Evolutionary conservation across 2,329 filamentous ascomycete genomes (phyloP).

Genomic region (Pseudonectria foliicola): DNA sequence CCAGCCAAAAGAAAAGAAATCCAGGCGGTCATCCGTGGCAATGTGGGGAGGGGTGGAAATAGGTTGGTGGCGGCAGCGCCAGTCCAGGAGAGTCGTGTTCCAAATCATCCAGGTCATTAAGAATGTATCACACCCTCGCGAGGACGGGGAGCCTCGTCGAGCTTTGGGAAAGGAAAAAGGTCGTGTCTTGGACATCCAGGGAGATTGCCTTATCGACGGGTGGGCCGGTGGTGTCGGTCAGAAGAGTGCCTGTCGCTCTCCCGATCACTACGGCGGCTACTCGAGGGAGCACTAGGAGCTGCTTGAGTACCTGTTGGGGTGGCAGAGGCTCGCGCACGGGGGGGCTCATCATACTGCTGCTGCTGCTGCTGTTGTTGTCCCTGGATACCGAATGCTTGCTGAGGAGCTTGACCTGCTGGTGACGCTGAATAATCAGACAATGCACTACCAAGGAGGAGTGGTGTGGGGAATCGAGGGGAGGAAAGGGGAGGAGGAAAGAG

Average conservation of each 20-base stretch:
- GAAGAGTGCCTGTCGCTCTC: constrained; percentile 34
- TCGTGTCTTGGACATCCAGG: constrained; percentile 14
- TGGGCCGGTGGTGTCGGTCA: constrained; percentile 32
- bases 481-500: too few species aligned
- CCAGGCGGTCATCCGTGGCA: constrained; percentile 16
- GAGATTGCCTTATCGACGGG: constrained; percentile 29
- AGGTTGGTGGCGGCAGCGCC: constrained; percentile 17
- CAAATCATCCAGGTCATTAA: constrained; percentile 21
- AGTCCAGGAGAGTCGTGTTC: constrained; percentile 22
- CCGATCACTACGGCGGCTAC: constrained; percentile 35
- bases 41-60: too few species aligned
- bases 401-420: constrained; percentile 37
- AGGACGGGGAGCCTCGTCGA: constrained; percentile 16
- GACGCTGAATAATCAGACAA: constrained; percentile 45
- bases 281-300: constrained; percentile 29
- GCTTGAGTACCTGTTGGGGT: constrained; percentile 34
- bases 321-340: constrained; percentile 31
- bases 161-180: too few species aligned
- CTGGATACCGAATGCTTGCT: constrained; percentile 35
- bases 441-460: constrained; percentile 10
- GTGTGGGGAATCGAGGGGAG: too few species aligned
- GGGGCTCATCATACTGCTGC: constrained; percentile 46
- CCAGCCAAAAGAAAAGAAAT: constrained; percentile 18
- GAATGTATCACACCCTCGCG: constrained; percentile 25
- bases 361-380: too few species aligned